These are phyloP conservation scores for Solanum pinnatisectum DNA, from an alignment of 257 asterid species.

Conservation along the genomic window DNA sequence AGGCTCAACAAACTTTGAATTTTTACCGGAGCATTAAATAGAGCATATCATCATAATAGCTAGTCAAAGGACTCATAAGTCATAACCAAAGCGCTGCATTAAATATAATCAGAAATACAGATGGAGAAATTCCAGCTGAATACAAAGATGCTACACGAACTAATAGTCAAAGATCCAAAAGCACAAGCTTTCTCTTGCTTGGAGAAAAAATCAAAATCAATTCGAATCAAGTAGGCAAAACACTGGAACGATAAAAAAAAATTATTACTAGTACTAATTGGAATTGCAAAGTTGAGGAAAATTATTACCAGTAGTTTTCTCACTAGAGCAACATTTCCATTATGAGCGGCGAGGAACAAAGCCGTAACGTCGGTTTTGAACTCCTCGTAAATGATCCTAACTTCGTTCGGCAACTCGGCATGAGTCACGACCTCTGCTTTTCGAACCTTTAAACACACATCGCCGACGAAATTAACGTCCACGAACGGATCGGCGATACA, in stretches of 20 bases:
- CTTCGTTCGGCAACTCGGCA: slow-evolving; percentile 42
- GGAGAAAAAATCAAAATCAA: neutral
- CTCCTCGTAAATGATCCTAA: slow-evolving; percentile 47
- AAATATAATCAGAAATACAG: neutral
- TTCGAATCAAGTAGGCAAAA: neutral
- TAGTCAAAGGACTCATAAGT: neutral
- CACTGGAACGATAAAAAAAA: neutral
- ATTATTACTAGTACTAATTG: neutral
- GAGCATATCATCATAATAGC: neutral
- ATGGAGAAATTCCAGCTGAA: neutral
- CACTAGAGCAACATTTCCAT: slow-evolving; percentile 46
- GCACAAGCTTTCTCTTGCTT: neutral
- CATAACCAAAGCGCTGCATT: neutral
- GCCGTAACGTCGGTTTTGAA: slow-evolving; percentile 71
- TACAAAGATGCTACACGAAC: neutral
- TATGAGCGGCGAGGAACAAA: slow-evolving; percentile 47
- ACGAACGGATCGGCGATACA: slow-evolving; percentile 57
- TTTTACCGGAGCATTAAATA: neutral
- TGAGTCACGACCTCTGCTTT: slow-evolving; percentile 37
- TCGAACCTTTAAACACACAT: slow-evolving; percentile 54
- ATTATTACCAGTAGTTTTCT: slow-evolving; percentile 43
- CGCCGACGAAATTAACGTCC: slow-evolving; percentile 66
- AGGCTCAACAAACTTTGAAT: neutral
- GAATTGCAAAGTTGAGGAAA: neutral
- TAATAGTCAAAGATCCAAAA: neutral